Evolutionary conservation across 169 alveolate genomes (phyloP), one percentile per base, ranked within the genome.

Genomic region (Toxoplasma gondii): DNA sequence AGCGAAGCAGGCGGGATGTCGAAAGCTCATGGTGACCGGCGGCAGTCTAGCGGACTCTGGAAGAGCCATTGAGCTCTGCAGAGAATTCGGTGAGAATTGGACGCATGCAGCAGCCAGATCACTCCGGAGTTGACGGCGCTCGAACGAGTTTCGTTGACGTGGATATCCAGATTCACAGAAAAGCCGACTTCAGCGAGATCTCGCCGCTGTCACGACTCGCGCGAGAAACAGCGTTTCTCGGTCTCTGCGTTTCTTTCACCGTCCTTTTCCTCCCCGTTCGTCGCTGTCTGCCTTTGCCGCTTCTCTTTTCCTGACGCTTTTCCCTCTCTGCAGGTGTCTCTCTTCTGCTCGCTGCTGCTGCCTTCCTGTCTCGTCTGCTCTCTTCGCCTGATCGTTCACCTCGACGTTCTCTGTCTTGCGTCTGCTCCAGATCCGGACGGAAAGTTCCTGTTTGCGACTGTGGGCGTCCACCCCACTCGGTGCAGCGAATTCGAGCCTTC

Each of bases 381-480:
- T 64, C 34, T 64, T 31, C 22, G 74, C 74, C 29, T 19, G 31
- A 16, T 64, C 22, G n/a, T 64, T 64, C 34, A 12, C 74, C 22
- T 74, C 45, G 44, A 44, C 84, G 2, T 24, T n/a, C 9, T 16
- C n/a, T 54, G 43, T 58, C 70, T 41, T 80, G 83, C 69, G 58
- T 82, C 88, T 87, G 96, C 93, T 49, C 64, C 94, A 93, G 98
- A 97, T 74, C 97, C 97, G n/a, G 96, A 96, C 29, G 96, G 98
- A 45, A 78, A 81, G 67, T 94, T 96, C 53, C 96, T 98, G 88
- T 98, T 91, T 91, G 95, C 98, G 74, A 98, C 99, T 39, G 98
- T 97, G 34, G 99, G 99, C 19, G 98, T 98, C 17, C 99, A 98
- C 93, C 99, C 99, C 39, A 97, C 99, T 27, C 97, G 97, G 91